Evolutionary conservation across 164 flowering plant genomes (phyloP).

Genomic region (Chimonanthus praecox): DNA sequence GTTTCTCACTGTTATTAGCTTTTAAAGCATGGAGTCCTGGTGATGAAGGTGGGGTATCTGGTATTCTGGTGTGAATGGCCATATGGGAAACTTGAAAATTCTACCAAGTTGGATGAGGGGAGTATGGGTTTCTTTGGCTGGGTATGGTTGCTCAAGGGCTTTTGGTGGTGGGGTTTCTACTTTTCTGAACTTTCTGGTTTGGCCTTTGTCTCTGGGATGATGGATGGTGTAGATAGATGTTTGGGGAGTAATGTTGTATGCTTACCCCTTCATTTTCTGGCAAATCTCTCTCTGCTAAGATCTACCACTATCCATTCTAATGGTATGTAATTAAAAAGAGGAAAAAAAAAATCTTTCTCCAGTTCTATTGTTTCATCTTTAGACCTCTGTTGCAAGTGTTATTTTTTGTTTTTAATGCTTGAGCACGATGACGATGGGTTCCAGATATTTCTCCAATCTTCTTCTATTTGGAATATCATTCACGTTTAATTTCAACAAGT

Average conservation of each 20-base stretch:
- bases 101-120: background rate
- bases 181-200: background rate
- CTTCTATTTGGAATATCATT: too few relatives aligned
- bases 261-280: slow-evolving; percentile 4
- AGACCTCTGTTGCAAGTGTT: too few relatives aligned
- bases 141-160: background rate
- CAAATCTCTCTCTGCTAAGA: slow-evolving; percentile 6
- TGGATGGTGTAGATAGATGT: background rate
- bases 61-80: background rate
- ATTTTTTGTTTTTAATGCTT: too few relatives aligned
- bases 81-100: too few relatives aligned
- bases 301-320: slow-evolving; percentile 1
- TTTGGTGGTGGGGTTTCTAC: background rate
- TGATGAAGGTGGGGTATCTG: background rate
- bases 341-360: too few relatives aligned
- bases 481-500: too few relatives aligned
- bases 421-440: too few relatives aligned
- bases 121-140: background rate
- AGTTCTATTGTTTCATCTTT: too few relatives aligned
- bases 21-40: background rate
- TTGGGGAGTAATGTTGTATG: background rate
- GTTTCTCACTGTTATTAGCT: background rate
- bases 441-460: too few relatives aligned
- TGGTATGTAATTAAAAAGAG: background rate
- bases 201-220: slow-evolving; percentile 3